A percentile compares a stretch with the other conserved stretches of the same genome.
Conservation (phyloP, 768 basidiomycete species). For the Pisolithus tinctorius region DNA sequence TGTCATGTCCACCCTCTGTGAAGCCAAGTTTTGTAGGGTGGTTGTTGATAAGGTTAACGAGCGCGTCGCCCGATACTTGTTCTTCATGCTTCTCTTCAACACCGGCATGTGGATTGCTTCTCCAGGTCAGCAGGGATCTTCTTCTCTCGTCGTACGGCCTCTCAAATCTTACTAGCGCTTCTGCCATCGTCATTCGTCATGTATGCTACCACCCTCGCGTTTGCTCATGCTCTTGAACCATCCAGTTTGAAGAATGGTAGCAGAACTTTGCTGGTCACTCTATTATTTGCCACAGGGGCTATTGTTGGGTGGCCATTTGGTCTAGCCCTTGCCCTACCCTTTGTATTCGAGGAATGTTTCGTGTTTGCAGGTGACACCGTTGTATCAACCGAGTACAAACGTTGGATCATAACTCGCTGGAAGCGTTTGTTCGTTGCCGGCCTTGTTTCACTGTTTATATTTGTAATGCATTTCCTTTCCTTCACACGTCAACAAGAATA, state of each 20-base stretch:
- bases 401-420: conserved; percentile 62
- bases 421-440: conserved; percentile 49
- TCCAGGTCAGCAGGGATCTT: conserved; percentile 45
- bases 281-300: conserved; percentile 72
- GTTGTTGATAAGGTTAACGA: conserved; percentile 81
- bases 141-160: neutral
- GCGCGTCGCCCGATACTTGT: conserved; percentile 86
- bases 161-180: conserved; percentile 52
- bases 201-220: conserved; percentile 79
- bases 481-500: neutral
- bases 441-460: conserved; percentile 49
- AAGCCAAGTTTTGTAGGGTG: conserved; percentile 76
- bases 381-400: conserved; percentile 31
- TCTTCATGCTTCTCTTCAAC: conserved; percentile 79
- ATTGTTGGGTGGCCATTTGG: conserved; percentile 97
- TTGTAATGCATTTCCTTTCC: conserved; percentile 37
- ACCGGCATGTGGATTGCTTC: conserved; percentile 96
- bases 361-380: conserved; percentile 65
- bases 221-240: conserved; percentile 58
- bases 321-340: conserved; percentile 81
- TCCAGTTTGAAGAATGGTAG: conserved; percentile 44
- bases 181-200: conserved; percentile 94
- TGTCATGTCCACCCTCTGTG: conserved; percentile 63
- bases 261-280: conserved; percentile 58
- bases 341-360: conserved; percentile 86